Evolutionary conservation across 2,329 filamentous ascomycete genomes (phyloP).

Genomic region (Ophiostoma tasmaniense): DNA sequence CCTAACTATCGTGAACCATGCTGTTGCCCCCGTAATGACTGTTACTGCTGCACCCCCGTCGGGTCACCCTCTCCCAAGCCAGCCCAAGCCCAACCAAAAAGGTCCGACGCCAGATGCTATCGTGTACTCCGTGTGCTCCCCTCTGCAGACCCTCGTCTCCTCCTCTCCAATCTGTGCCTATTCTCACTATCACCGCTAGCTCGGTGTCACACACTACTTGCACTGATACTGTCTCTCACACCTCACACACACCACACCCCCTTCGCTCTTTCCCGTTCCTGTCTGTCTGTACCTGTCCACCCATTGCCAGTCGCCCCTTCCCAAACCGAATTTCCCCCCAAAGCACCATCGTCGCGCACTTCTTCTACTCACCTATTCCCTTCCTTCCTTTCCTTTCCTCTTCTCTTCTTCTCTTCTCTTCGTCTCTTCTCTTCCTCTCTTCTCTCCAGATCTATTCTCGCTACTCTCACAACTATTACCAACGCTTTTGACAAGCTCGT

Average conservation of each 20-base stretch:
- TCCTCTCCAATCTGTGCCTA: not conserved
- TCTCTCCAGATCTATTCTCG: not conserved
- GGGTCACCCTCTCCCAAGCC: not conserved
- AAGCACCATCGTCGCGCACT: slow-evolving; percentile 7
- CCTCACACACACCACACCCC: slow-evolving; percentile 4
- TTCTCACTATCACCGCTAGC: not conserved
- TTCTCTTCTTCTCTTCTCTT: not conserved
- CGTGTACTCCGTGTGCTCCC: too few species aligned
- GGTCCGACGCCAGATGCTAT: too few species aligned
- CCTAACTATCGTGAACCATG: slow-evolving; percentile 13
- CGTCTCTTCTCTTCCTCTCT: not conserved
- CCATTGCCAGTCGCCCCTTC: slow-evolving; percentile 12
- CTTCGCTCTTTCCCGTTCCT: slow-evolving; percentile 11
- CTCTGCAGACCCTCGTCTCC: not conserved
- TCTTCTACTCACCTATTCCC: not conserved
- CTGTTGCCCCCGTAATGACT: slow-evolving; percentile 17
- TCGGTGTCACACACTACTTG: not conserved
- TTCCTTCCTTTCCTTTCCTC: not conserved
- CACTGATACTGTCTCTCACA: slow-evolving; percentile 9
- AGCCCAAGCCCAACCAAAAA: not conserved
- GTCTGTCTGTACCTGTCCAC: slow-evolving; percentile 1
- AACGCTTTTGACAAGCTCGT: slow-evolving; percentile 8
- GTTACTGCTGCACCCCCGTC: slow-evolving; percentile 2
- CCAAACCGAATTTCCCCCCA: slow-evolving; percentile 15
- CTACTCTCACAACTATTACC: not conserved